A percentile compares a stretch with the other conserved stretches of the same genome.
Conservation (phyloP, 2,329 filamentous ascomycete species). For the Nemania sp. region DNA sequence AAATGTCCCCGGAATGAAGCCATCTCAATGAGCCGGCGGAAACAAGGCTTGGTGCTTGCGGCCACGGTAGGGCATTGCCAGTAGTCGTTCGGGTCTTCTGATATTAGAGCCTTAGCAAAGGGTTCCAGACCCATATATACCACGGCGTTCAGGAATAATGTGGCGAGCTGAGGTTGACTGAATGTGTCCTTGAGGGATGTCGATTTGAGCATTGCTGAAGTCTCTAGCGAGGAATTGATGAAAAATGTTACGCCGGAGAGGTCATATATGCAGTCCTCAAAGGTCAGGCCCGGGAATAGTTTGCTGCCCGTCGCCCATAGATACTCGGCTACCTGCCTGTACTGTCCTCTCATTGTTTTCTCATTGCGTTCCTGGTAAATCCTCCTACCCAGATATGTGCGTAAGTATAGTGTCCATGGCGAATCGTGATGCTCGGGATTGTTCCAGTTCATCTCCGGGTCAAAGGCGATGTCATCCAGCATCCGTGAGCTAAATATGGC, state of each 20-base stretch:
- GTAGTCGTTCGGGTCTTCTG: slow-evolving; percentile 40
- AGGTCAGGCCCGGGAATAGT: slow-evolving; percentile 33
- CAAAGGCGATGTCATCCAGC: slow-evolving; percentile 39
- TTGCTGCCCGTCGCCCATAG: slow-evolving; percentile 39
- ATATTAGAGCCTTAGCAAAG: slow-evolving; percentile 39
- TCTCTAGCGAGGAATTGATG: slow-evolving; percentile 40
- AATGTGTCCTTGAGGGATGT: slow-evolving; percentile 35
- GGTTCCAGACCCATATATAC: slow-evolving; percentile 41
- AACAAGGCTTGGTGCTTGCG: slow-evolving; percentile 37
- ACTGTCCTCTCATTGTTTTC: slow-evolving; percentile 40
- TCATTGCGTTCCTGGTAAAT: slow-evolving; percentile 38
- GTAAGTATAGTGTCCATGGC: slow-evolving; percentile 38
- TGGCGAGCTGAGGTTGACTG: slow-evolving; percentile 36
- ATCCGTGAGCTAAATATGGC: slow-evolving; percentile 40
- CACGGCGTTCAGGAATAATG: slow-evolving; percentile 39
- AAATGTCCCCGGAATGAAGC: slow-evolving; percentile 38
- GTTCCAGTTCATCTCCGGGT: slow-evolving; percentile 30
- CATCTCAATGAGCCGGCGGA: slow-evolving; percentile 40
- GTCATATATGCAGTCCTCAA: slow-evolving; percentile 38
- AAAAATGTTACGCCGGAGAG: slow-evolving; percentile 39
- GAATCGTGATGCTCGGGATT: slow-evolving; percentile 36
- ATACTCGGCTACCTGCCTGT: slow-evolving; percentile 37
- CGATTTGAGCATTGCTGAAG: slow-evolving; percentile 35
- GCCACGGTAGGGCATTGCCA: slow-evolving; percentile 41
- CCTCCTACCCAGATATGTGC: slow-evolving; percentile 36